Conservation (phyloP, 768 basidiomycete genomes). For the Xerocomus brunneocitrinus region DNA sequence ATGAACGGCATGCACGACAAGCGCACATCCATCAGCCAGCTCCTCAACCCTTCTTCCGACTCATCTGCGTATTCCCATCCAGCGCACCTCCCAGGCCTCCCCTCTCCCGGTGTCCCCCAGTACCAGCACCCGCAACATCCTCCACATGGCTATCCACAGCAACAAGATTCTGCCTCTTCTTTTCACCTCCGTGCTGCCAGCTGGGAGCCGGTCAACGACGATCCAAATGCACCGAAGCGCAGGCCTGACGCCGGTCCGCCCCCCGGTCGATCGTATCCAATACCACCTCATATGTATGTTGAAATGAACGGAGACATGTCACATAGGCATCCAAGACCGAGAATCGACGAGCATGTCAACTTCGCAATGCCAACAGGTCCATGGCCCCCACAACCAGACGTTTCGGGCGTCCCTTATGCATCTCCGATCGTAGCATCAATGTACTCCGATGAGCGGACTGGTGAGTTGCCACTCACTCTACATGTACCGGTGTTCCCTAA, state of each 20-base stretch:
- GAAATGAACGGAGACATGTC: constrained; percentile 33
- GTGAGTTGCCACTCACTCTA: constrained; percentile 32
- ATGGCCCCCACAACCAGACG: constrained; percentile 34
- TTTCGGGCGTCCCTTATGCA: constrained; percentile 37
- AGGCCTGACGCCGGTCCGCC: constrained; percentile 32
- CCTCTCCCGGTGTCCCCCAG: constrained; percentile 22
- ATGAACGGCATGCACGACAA: constrained; percentile 45
- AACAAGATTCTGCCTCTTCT: constrained; percentile 29
- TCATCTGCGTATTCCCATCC: constrained; percentile 32
- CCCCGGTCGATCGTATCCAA: constrained; percentile 33
- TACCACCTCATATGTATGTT: constrained; percentile 31
- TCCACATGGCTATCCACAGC: constrained; percentile 24
- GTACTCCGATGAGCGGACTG: constrained; percentile 56
- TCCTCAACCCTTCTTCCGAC: constrained; percentile 45
- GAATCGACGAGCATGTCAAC: constrained; percentile 30
- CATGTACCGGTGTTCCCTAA: constrained; percentile 11
- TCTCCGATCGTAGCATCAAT: constrained; percentile 42
- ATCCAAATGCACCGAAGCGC: constrained; percentile 34
- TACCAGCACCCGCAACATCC: constrained; percentile 29
- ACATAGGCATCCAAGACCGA: constrained; percentile 22
- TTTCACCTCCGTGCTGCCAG: constrained; percentile 61
- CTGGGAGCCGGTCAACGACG: constrained; percentile 44
- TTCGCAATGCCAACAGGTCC: constrained; percentile 28
- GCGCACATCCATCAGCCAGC: constrained; percentile 47
- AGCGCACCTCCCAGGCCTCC: constrained; percentile 26